Evolutionary conservation across 2,329 filamentous ascomycete genomes (phyloP).

Genomic region (Diaporthe helianthi): DNA sequence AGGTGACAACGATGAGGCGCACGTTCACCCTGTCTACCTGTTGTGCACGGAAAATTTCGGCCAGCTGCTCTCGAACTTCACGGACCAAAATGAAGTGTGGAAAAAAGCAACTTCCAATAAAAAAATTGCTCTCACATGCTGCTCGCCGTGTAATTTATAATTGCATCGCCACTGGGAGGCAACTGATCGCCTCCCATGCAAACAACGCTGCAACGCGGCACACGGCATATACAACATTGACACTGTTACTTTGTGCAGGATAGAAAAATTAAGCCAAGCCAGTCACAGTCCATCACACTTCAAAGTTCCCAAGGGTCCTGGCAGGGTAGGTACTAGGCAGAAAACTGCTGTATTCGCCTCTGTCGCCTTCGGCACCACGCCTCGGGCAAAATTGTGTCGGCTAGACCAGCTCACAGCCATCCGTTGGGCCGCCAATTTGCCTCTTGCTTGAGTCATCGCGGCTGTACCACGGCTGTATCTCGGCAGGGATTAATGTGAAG

Average conservation of each 20-base stretch:
- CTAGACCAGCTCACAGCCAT: neutral
- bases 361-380: neutral
- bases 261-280: neutral
- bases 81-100: neutral
- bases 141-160: neutral
- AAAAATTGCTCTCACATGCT: neutral
- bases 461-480: neutral
- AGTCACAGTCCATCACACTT: neutral
- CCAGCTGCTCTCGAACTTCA: neutral
- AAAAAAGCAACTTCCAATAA: neutral
- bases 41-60: neutral
- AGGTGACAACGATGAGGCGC: neutral
- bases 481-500: neutral
- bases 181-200: neutral
- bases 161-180: neutral
- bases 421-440: neutral
- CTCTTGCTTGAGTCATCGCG: neutral
- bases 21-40: no score
- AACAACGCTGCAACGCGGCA: neutral
- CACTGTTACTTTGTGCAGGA: no score
- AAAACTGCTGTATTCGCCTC: neutral
- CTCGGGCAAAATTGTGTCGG: neutral
- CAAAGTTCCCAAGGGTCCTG: no score
- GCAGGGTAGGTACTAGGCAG: neutral
- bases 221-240: no score